Evolutionary conservation across 441 rosid genomes (phyloP).

Genomic region (Brassica hybrid): DNA sequence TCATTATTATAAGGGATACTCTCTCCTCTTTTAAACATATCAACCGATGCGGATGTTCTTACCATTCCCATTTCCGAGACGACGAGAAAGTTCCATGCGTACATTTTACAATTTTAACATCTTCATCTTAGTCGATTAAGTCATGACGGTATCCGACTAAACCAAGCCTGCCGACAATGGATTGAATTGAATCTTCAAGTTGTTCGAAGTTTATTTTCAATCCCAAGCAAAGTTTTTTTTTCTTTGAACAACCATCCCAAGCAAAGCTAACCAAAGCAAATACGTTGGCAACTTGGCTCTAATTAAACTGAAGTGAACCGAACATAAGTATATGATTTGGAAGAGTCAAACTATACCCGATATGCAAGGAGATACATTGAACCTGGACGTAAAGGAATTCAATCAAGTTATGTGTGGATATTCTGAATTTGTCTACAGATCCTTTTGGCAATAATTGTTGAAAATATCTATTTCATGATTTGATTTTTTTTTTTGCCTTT

Average conservation of each 20-base stretch:
- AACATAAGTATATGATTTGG: neutral
- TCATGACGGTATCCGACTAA: neutral
- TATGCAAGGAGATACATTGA: slow-evolving; percentile 28
- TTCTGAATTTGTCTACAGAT: neutral
- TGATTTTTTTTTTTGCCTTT: neutral
- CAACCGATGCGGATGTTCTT: no score
- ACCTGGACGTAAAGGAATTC: slow-evolving; percentile 30
- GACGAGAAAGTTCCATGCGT: neutral
- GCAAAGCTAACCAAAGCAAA: neutral
- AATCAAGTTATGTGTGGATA: neutral
- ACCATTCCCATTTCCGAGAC: neutral
- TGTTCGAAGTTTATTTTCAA: neutral
- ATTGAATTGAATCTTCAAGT: neutral
- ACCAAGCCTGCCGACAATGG: neutral
- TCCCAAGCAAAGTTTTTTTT: neutral
- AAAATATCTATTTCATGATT: neutral
- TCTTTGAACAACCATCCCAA: neutral
- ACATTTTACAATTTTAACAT: neutral
- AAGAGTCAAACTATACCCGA: slow-evolving; percentile 11
- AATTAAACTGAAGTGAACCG: slow-evolving; percentile 11
- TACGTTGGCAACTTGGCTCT: neutral
- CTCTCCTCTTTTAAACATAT: no score
- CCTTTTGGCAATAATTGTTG: neutral
- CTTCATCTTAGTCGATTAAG: neutral
- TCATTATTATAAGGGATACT: no score